phyloP scores from a whole-genome alignment of 192 early-diverging fungal species.

The Coemansia sp. region DNA sequence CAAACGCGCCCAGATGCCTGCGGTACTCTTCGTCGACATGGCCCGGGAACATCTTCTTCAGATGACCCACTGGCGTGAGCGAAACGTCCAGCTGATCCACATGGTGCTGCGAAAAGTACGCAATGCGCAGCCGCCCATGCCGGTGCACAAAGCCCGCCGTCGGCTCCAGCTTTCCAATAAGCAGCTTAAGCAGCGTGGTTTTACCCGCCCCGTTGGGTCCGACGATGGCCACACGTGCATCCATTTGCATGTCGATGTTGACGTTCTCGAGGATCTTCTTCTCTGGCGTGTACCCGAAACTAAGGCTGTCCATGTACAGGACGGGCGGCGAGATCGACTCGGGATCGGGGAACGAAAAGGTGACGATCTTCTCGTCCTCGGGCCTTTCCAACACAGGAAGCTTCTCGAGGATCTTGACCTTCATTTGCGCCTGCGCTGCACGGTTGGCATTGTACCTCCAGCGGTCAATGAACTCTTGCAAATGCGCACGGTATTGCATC shows the following conservation, averaged over 20 bases:
- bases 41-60: conserved; percentile 88
- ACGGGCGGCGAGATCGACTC: conserved; percentile 96
- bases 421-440: conserved; percentile 95
- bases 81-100: conserved; percentile 95
- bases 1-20: conserved; percentile 89
- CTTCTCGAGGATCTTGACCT: conserved; percentile 98
- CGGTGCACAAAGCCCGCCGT: conserved; percentile 79
- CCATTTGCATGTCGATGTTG: conserved; percentile 95
- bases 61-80: conserved; percentile 81
- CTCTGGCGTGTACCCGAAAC: conserved; percentile 83
- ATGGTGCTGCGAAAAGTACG: conserved; percentile 96
- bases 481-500: conserved; percentile 87
- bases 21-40: conserved; percentile 96
- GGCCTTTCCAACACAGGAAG: conserved; percentile 89
- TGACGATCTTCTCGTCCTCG: conserved; percentile 74
- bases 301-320: conserved; percentile 90
- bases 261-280: conserved; percentile 82
- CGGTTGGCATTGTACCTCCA: conserved; percentile 99
- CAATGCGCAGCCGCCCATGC: conserved; percentile 91
- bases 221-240: conserved; percentile 96
- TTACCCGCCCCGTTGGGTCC: conserved; percentile 99
- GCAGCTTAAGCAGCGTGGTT: conserved; percentile 92
- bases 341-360: conserved; percentile 92
- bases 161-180: conserved; percentile 86
- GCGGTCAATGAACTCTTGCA: conserved; percentile 98